Evolutionary conservation across 345 rosid species (phyloP), one percentile per base, ranked within the genome.

Genomic region (Reutealis trisperma): DNA sequence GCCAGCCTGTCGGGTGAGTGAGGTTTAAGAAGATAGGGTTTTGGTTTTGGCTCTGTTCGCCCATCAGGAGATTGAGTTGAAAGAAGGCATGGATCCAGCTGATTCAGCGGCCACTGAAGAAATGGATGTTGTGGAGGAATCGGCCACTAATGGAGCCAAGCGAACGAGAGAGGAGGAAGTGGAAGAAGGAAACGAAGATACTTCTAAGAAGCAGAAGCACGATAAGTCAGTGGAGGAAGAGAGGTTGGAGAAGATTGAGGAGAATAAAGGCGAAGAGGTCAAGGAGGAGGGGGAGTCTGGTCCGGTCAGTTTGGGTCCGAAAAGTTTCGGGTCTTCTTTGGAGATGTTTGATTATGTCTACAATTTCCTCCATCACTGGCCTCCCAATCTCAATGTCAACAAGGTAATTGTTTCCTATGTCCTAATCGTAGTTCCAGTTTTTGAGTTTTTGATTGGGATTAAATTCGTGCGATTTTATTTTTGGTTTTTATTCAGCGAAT

Each of bases 261-360:
- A 74, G 19, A 72, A 75, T 7, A 63, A 47, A 63, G 71, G 57
- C 2, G 77, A 24, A 3, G 81, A 25, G 19, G 57, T 41, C 69
- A 58, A 84, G 75, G 83, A 83, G 66, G 78, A 67, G 63, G 86
- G 63, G 63, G 86, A 61, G 37, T 47, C 86, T 22, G 88, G 19
- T 78, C 83, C 71, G 58, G 89, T 86, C 13, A 85, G 70, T n/a
- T 67, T 94, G 77, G 97, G 98, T n/a, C 91, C 94, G 0, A 94
- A 94, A 87, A 89, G 83, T 83, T 93, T 94, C 54, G 89, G 84
- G 44, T 86, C 97, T 2, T 82, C 95, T 1, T 88, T 87, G 47
- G 89, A 89, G 87, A 89, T 94, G 94, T 89, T 89, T 72, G 90
- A 91, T 81, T 90, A 93, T 82, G 90, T 94, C 58, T 82, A 63